Evolutionary conservation across 192 early-diverging fungal genomes (phyloP), one percentile per base, ranked within the genome.

Genomic region (Coemansia sp.): DNA sequence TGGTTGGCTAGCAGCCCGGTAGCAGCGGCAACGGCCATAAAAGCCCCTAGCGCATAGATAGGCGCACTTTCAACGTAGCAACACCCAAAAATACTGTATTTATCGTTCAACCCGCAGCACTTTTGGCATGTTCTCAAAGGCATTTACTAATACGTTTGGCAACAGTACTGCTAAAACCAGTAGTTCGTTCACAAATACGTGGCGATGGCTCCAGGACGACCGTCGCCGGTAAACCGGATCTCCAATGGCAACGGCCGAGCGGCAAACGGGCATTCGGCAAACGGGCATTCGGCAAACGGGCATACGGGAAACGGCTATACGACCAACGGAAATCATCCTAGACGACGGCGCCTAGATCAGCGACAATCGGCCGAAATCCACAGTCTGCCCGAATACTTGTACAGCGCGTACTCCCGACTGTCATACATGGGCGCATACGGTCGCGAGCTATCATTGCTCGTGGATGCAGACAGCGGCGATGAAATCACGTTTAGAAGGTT

Each of bases 371-470:
- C 61, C 12, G 37, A 52, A 2, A 24, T 51, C 22, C 19, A 68
- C 17, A 65, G 76, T 1, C 47, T 79, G 4, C 76, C 76, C 21
- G 71, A 73, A 27, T 65, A 73, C 48, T 48, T 79, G 0, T 73
- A 66, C 35, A 25, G 61, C 4, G 37, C 71, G 8, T 62, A 73
- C 35, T 61, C 67, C 5, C 67, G 49, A 12, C 55, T 75, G 2
- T 39, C 52, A 3, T 59, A 51, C 23, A 39, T 47, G 35, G 48
- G 45, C 8, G 39, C 47, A 57, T 27, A 48, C 17, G 43, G 32
- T 17, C 10, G 47, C 4, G 37, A 43, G 17, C 35, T 45, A 1
- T 64, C 67, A 0, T 57, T 79, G 23, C 62, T 79, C 4, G 64
- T 67, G n/a, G 68, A 73, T 9, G 67, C 64, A 9, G 22, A 38